phyloP scores from a whole-genome alignment of 208 protist species.

The Acanthamoeba sp. region DNA sequence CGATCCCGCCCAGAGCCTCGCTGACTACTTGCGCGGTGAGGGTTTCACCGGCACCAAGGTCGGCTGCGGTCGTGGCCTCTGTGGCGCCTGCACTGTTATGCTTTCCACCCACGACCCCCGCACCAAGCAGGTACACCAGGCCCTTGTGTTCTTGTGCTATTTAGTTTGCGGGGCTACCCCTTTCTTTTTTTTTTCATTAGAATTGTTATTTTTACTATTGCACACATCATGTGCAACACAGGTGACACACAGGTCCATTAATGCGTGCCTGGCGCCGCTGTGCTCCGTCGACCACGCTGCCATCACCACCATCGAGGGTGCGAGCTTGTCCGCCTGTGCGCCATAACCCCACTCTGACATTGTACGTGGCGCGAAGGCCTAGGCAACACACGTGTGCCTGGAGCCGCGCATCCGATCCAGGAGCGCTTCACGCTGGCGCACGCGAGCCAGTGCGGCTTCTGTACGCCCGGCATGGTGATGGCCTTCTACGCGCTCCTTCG shows the following conservation, averaged over 20 bases:
- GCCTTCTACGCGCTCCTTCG: not conserved
- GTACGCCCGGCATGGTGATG: constrained; percentile 68
- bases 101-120: not conserved
- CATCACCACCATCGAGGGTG: not conserved
- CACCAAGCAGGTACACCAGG: not conserved
- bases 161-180: not conserved
- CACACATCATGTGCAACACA: not conserved
- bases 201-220: not conserved
- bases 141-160: not conserved
- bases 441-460: constrained; percentile 54
- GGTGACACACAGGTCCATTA: not conserved
- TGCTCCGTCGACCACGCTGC: not conserved
- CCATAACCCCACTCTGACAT: too few relatives aligned
- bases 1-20: not conserved
- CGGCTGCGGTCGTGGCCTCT: constrained; percentile 67
- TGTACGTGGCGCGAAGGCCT: not conserved
- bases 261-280: not conserved
- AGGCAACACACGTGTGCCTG: not conserved
- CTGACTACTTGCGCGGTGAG: not conserved
- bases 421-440: not conserved
- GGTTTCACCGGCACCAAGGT: constrained; percentile 75
- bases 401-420: not conserved
- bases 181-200: not conserved
- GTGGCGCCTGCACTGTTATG: constrained; percentile 77
- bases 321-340: too few relatives aligned